Evolutionary conservation across 2,329 filamentous ascomycete genomes (phyloP), one percentile per base, ranked within the genome.

Genomic region (Ceratocystis lukuohia): DNA sequence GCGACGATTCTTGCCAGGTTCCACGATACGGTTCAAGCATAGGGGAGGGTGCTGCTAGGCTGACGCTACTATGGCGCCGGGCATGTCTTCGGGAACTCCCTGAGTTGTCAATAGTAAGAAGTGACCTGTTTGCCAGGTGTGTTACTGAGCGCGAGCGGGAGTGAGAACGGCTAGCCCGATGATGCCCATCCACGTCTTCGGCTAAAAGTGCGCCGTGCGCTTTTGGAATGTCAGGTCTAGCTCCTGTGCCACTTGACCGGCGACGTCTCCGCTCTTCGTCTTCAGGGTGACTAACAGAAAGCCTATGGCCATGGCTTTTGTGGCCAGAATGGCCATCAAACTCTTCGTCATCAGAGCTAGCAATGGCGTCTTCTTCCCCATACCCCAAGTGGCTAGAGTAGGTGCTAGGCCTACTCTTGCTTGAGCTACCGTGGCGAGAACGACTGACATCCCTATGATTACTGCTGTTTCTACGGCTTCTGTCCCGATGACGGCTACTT

Each of bases 1-100:
- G 92, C 0, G 92, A 96, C 71, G 95, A 89, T 67, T 89, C 90
- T 75, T 97, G 93, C 72, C 96, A 97, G 0, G 92, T 96, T 48
- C 93, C 93, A 69, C 87, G 88, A 76, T 97, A 97, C 0, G 94
- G 87, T 76, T 97, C 93, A 1, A 96, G 83, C 62, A 97, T 80
- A 0, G 93, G 94, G 69, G 91, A 96, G 0, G 84, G 84, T 0
- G 91, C 90, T 22, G 74, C 74, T n/a, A 68, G 28, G 6, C 48
- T 50, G 4, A 68, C 66, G 44, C 64, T 68, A 61, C 66, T 68
- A 70, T 77, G 75, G n/a, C 77, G 76, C 5, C 77, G 57, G 28
- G 25, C 33, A 33, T 59, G 56, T 37, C 56, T n/a, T 57, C 64
- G 64, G n/a, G 28, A 56, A 20, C 64, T 48, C 22, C 22, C 37